Conservation (phyloP, 2,329 filamentous ascomycete genomes). For the Fusarium oligoseptatum region DNA sequence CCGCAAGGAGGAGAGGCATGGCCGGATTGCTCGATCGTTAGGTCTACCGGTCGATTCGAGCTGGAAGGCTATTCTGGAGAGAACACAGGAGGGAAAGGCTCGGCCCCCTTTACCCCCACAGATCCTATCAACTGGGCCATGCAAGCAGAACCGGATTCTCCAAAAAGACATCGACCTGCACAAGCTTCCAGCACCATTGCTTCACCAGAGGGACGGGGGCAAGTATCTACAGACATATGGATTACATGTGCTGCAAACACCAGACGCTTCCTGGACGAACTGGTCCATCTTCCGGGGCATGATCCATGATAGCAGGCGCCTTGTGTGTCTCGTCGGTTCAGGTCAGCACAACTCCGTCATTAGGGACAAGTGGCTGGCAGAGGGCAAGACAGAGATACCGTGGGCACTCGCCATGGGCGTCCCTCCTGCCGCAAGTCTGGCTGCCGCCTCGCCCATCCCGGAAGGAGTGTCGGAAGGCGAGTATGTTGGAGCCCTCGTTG, state of each 20-base stretch:
- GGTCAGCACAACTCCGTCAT: slow-evolving; percentile 63
- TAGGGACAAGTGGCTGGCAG: slow-evolving; percentile 60
- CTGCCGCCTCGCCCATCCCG: slow-evolving; percentile 31
- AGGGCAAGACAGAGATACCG: slow-evolving; percentile 57
- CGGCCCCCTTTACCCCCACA: slow-evolving; percentile 50
- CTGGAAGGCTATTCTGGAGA: slow-evolving; percentile 53
- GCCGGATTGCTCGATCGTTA: slow-evolving; percentile 58
- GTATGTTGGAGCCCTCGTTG: slow-evolving; percentile 62
- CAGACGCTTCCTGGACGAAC: slow-evolving; percentile 62
- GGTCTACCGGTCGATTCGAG: slow-evolving; percentile 48
- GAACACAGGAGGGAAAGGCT: slow-evolving; percentile 53
- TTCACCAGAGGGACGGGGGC: slow-evolving; percentile 61
- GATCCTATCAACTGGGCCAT: slow-evolving; percentile 42
- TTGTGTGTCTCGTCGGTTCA: slow-evolving; percentile 58
- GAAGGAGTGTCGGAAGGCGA: slow-evolving; percentile 57
- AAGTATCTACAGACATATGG: slow-evolving; percentile 66
- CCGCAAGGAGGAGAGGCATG: slow-evolving; percentile 50
- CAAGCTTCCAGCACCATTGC: slow-evolving; percentile 55
- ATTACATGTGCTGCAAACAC: slow-evolving; percentile 60
- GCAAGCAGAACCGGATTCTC: slow-evolving; percentile 21
- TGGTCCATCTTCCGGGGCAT: slow-evolving; percentile 62
- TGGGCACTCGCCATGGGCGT: slow-evolving; percentile 63
- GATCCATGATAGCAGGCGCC: slow-evolving; percentile 58
- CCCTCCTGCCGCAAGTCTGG: slow-evolving; percentile 63
- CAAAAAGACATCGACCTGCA: slow-evolving; percentile 46